Evolutionary conservation across 805 yeast genomes (phyloP).

Genomic region (Allodekkera sacchari): DNA sequence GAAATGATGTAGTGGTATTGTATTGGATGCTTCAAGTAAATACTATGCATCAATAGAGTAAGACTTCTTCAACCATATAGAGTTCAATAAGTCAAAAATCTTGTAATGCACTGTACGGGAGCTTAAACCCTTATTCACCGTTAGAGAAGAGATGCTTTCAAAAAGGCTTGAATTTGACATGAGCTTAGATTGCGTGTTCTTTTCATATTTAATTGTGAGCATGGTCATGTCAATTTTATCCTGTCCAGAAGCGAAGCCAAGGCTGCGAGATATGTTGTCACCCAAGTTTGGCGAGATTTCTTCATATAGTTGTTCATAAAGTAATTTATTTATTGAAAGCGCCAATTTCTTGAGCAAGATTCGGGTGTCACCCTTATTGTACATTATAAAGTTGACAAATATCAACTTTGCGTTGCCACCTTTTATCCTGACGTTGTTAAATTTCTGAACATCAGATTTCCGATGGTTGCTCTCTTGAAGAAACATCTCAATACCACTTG

Average conservation of each 20-base stretch:
- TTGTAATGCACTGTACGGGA: conserved; percentile 21
- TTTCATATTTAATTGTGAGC: conserved; percentile 17
- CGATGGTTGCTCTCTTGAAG: conserved; percentile 23
- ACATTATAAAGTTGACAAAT: conserved; percentile 23
- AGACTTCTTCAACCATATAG: conserved; percentile 8
- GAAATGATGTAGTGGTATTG: conserved; percentile 1
- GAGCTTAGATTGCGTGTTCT: conserved; percentile 16
- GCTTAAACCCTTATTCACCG: background rate
- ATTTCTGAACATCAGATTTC: conserved; percentile 13
- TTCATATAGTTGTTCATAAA: conserved; percentile 13
- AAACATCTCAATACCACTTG: conserved; percentile 22
- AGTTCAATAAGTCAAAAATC: conserved; percentile 24
- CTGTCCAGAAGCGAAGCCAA: conserved; percentile 5
- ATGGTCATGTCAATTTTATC: conserved; percentile 19
- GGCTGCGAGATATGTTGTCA: conserved; percentile 5
- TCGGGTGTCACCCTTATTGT: conserved; percentile 14
- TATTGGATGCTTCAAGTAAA: too few species aligned
- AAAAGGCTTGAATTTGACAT: conserved; percentile 5
- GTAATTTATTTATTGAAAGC: conserved; percentile 11
- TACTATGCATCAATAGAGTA: conserved; percentile 4
- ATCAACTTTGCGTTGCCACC: conserved; percentile 24
- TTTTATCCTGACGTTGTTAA: conserved; percentile 12
- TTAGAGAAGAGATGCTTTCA: background rate
- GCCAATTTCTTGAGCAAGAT: conserved; percentile 15
- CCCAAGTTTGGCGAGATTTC: conserved; percentile 9